phyloP scores from a whole-genome alignment of 208 protist genomes.

The Zelonia costaricensis region DNA sequence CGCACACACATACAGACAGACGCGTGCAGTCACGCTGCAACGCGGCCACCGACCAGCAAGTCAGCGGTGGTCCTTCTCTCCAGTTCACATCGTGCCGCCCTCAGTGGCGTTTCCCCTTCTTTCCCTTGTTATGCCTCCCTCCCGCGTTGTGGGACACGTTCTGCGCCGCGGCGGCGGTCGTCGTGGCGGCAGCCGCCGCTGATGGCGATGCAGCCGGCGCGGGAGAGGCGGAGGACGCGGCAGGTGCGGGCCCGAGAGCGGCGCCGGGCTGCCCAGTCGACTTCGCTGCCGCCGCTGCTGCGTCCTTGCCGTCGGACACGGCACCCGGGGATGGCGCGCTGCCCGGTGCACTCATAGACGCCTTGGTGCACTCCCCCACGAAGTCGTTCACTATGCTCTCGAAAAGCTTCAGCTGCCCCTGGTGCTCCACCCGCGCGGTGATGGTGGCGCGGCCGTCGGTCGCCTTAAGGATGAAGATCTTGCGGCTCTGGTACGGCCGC shows the following conservation, averaged over 20 bases:
- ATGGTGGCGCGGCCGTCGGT: conserved; percentile 70
- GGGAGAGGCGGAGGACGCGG: not conserved
- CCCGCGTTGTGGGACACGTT: not conserved
- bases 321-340: not conserved
- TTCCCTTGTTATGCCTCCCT: conserved; percentile 17
- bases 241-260: not conserved
- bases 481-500: conserved; percentile 41
- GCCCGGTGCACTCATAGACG: not conserved
- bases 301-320: not conserved
- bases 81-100: not conserved
- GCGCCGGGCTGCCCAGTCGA: no score
- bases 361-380: conserved; percentile 50
- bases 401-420: conserved; percentile 62
- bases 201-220: conserved; percentile 1
- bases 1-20: not conserved
- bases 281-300: not conserved
- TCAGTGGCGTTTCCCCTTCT: conserved; percentile 25
- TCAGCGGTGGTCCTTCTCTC: not conserved
- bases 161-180: not conserved
- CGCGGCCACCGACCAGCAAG: not conserved
- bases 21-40: not conserved
- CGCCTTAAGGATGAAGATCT: conserved; percentile 61
- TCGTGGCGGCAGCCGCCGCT: conserved; percentile 7
- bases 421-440: conserved; percentile 58
- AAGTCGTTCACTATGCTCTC: conserved; percentile 68